These are phyloP conservation scores for Nigrospora osmanthi DNA, from an alignment of 2,329 filamentous ascomycete species.

Conservation along the genomic window DNA sequence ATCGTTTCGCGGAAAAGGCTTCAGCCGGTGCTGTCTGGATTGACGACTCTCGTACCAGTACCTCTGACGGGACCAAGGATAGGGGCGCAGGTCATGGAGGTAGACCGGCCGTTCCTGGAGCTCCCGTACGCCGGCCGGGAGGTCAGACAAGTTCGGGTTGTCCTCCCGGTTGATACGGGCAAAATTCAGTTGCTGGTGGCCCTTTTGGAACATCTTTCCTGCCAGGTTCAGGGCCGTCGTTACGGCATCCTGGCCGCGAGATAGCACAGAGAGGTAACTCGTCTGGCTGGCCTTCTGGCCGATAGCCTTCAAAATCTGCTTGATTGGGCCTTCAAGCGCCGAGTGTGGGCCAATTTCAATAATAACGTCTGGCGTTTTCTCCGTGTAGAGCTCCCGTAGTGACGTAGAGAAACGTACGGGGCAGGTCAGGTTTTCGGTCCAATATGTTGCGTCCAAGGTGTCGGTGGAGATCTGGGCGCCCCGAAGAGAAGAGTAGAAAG, in stretches of 20 bases:
- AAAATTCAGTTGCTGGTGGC: slow-evolving; percentile 16
- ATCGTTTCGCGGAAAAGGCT: slow-evolving; percentile 23
- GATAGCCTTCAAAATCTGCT: slow-evolving; percentile 13
- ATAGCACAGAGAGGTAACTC: slow-evolving; percentile 18
- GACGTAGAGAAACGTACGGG: slow-evolving; percentile 13
- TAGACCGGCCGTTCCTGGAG: slow-evolving; percentile 1
- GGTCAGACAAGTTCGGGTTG: slow-evolving; percentile 10
- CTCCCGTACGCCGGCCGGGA: not conserved
- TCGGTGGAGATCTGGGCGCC: slow-evolving; percentile 8
- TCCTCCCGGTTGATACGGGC: slow-evolving; percentile 10
- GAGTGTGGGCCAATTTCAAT: slow-evolving; percentile 14
- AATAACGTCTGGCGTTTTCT: slow-evolving; percentile 10
- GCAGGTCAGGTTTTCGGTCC: slow-evolving; percentile 15
- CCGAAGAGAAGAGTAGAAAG: slow-evolving; percentile 14
- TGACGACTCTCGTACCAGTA: slow-evolving; percentile 23
- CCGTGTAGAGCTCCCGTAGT: slow-evolving; percentile 7
- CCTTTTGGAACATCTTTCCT: slow-evolving; percentile 18
- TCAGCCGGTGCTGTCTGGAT: slow-evolving; percentile 20
- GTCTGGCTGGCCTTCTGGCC: slow-evolving; percentile 11
- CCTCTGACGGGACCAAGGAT: slow-evolving; percentile 22
- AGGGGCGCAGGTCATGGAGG: slow-evolving; percentile 16
- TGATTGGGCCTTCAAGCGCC: slow-evolving; percentile 14
- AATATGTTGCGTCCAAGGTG: slow-evolving; percentile 13
- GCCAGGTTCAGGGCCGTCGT: slow-evolving; percentile 16
- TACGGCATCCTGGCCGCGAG: slow-evolving; percentile 10